Conservation (phyloP, 31 red algal genomes). For the Endocladia muricata region DNA sequence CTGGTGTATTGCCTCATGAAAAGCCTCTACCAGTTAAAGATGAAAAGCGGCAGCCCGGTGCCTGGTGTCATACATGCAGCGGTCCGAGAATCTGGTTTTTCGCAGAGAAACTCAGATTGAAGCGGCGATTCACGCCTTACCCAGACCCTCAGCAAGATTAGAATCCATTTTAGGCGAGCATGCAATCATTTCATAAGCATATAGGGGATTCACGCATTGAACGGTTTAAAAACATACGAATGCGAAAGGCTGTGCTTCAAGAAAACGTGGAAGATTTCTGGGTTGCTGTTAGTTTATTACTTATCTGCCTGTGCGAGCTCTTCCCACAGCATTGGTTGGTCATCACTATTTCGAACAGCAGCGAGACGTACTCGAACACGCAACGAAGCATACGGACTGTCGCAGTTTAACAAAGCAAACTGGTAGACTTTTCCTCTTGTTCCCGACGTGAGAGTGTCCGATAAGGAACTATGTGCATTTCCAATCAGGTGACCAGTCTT, state of each 20-base stretch:
- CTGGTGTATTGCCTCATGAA: no score
- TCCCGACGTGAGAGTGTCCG: conserved; percentile 37
- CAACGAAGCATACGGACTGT: conserved; percentile 35
- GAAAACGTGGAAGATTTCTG: no score
- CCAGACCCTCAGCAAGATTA: conserved; percentile 44
- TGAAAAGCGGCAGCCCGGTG: background rate
- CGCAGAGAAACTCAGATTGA: conserved; percentile 67
- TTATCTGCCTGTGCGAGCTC: conserved; percentile 19
- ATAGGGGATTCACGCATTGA: no score
- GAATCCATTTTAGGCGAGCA: no score
- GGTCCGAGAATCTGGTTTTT: conserved; percentile 82
- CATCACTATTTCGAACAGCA: conserved; percentile 55
- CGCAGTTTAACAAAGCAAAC: conserved; percentile 32
- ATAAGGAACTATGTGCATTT: conserved; percentile 41
- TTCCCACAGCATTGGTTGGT: conserved; percentile 55
- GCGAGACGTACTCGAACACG: conserved; percentile 21
- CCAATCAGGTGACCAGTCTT: conserved; percentile 21
- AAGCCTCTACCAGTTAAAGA: no score
- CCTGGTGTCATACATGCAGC: conserved; percentile 69
- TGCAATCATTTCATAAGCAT: no score
- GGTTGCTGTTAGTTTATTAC: no score
- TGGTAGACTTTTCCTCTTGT: conserved; percentile 35
- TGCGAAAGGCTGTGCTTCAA: no score
- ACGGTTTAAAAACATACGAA: no score
- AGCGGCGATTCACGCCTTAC: conserved; percentile 44